Percentiles rank a stretch among this genome's conserved stretches.
phyloP scores from a whole-genome alignment of 768 basidiomycete genomes.

The Galerina sulciceps region DNA sequence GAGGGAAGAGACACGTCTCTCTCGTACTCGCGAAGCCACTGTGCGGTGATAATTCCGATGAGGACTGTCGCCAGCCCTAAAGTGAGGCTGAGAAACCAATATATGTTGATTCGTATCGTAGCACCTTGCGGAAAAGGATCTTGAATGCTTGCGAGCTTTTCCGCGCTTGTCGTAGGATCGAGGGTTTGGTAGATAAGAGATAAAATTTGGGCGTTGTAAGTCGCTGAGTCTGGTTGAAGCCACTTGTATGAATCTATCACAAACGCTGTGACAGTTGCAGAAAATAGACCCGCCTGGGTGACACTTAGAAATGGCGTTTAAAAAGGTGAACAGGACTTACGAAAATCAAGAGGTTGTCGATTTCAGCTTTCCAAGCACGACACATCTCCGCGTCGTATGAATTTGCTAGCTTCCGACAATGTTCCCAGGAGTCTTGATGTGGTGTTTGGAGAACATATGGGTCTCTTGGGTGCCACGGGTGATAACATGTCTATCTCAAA shows the following conservation, averaged over 20 bases:
- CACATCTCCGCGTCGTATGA: slow-evolving; percentile 13
- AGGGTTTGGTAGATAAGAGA: slow-evolving; percentile 5
- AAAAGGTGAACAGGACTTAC: slow-evolving; percentile 7
- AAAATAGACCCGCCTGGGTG: slow-evolving; percentile 24
- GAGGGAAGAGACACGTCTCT: slow-evolving; percentile 1
- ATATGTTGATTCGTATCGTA: slow-evolving; percentile 7
- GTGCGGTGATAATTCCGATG: slow-evolving; percentile 10
- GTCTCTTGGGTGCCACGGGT: background rate
- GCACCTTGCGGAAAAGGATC: background rate
- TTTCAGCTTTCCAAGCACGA: slow-evolving; percentile 16
- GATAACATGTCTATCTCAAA: background rate
- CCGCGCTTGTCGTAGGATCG: background rate
- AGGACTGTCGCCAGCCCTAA: slow-evolving; percentile 9
- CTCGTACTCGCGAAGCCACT: slow-evolving; percentile 17
- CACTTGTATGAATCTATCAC: slow-evolving; percentile 18
- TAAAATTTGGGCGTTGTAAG: background rate
- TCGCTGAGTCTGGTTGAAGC: slow-evolving; percentile 12
- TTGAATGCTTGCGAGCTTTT: background rate
- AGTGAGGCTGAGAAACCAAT: slow-evolving; percentile 14
- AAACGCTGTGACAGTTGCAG: slow-evolving; percentile 21
- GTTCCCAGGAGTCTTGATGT: slow-evolving; percentile 8
- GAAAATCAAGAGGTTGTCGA: slow-evolving; percentile 21
- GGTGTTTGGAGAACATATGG: background rate
- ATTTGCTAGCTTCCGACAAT: slow-evolving; percentile 1
- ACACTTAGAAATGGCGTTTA: background rate